Evolutionary conservation across 495 filamentous ascomycete genomes (phyloP), one percentile per base, ranked within the genome.

Genomic region (Penicillium simplicissimum): DNA sequence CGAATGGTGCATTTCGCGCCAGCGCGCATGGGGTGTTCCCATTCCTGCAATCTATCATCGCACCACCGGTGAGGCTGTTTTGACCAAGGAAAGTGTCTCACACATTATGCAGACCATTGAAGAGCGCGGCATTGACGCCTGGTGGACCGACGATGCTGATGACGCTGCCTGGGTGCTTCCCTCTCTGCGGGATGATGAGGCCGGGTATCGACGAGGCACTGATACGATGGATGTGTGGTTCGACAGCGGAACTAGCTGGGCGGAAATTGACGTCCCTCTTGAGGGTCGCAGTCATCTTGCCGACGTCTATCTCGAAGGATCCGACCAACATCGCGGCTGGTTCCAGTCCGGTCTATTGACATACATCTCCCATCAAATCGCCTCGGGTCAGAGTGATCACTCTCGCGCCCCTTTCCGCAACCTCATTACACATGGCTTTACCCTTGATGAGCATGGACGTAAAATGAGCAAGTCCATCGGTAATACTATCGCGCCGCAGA

Each of bases 151-250:
- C 63, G 77, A 82, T 37, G 81, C 82, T 15, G 81, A 91, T 65
- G 90, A 96, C 38, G 72, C 79, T 21, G 84, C 82, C 15, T 97
- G 93, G 93, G 78, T 92, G 55, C 87, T 86, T 14, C 74, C 82
- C 31, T 77, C 79, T 13, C 74, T 95, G 0, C 69, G 75, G 49
- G 68, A 79, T 55, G 55, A 76, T 10, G 59, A 71, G 2, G 59
- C 65, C 15, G 71, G 72, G 13, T 95, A 87, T 63, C 76, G 82
- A 61, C 88, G 95, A 57, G 94, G 95, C 19, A 88, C 78, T n/a
- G 96, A 99, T 65, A 99, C 95, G 0, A 98, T 99, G 95, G 95
- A 99, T 75, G 95, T 99, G 23, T 99, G 95, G 95, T 98, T 98
- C 67, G 95, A 99, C 73, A 97, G 94, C 64, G 95, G 95, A 7